A percentile compares a stretch with the other conserved stretches of the same genome.
Evolutionary conservation across 257 asterid species (phyloP).

Genomic region (Solanum corneliomulleri): DNA sequence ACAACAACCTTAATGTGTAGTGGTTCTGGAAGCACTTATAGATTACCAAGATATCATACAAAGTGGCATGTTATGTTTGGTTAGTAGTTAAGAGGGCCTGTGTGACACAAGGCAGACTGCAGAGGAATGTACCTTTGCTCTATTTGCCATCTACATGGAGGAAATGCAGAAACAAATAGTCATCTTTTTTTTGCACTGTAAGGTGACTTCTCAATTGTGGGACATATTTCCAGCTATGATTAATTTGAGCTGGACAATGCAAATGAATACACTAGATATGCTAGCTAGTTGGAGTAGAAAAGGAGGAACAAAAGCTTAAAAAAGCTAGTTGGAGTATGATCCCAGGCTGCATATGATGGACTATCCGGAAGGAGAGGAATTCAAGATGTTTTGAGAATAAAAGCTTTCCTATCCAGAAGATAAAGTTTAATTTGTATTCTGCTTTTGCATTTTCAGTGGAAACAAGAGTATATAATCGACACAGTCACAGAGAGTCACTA

Average conservation of each 20-base stretch:
- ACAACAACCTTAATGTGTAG: not conserved
- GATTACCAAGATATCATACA: not conserved
- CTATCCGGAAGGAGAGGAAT: no score
- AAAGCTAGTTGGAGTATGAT: no score
- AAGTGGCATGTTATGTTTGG: not conserved
- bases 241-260: not conserved
- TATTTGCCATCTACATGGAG: not conserved
- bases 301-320: no score
- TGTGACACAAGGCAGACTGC: not conserved
- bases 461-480: no score
- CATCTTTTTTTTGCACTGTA: not conserved
- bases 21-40: not conserved
- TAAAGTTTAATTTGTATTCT: no score
- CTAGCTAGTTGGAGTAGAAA: not conserved
- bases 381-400: no score
- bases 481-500: no score
- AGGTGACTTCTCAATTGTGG: not conserved
- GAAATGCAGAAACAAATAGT: not conserved
- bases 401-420: no score
- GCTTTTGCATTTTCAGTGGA: no score
- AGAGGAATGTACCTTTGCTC: not conserved
- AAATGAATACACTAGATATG: not conserved
- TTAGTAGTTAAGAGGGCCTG: not conserved
- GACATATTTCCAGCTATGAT: not conserved
- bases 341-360: no score